Evolutionary conservation across 2,329 filamentous ascomycete genomes (phyloP), one percentile per base, ranked within the genome.

Genomic region (Hortaea sp.): DNA sequence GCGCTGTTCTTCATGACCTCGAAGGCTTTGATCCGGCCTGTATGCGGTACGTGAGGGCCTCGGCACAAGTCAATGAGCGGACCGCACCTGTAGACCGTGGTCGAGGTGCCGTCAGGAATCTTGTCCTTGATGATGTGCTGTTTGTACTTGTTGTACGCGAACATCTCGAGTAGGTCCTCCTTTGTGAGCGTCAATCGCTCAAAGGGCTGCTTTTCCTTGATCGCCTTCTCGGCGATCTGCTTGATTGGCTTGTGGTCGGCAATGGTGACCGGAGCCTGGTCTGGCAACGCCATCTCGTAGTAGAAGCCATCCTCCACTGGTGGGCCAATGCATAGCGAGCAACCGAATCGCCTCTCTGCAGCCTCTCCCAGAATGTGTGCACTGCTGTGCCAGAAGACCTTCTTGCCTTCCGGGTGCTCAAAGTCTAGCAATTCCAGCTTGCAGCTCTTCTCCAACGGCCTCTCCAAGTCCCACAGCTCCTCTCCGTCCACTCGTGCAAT

Each of bases 101-200:
- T 94, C 63, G 78, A 87, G 46, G 88, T 89, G 57, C 88, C 88
- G 57, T 95, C 88, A 35, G 82, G 75, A 50, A 97, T 86, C 68
- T 94, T 88, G 72, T 88, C 85, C 58, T 88, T 84, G 71, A 98
- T 97, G 67, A 97, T 94, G 67, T 95, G 86, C 65, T 94, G 82
- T 78, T 98, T 97, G 75, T 95, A 97, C 66, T 92, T 92, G 77
- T 94, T 95, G 76, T 94, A 94, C 58, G 82, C 80, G 74, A 97
- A 97, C 86, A 97, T 95, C 65, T 95, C 88, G 44, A 92, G 78
- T 43, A 97, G 76, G 56, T 97, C 83, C 45, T 90, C 85, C 70
- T 97, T 97, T 54, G 85, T 85, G 62, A 95, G 78, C 53, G 84
- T 84, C 41, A 97, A 73, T 49, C 92, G 82, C 73, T 95, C 85